Conservation (phyloP, 2,329 filamentous ascomycete species). For the Aspergillus ibericus region DNA sequence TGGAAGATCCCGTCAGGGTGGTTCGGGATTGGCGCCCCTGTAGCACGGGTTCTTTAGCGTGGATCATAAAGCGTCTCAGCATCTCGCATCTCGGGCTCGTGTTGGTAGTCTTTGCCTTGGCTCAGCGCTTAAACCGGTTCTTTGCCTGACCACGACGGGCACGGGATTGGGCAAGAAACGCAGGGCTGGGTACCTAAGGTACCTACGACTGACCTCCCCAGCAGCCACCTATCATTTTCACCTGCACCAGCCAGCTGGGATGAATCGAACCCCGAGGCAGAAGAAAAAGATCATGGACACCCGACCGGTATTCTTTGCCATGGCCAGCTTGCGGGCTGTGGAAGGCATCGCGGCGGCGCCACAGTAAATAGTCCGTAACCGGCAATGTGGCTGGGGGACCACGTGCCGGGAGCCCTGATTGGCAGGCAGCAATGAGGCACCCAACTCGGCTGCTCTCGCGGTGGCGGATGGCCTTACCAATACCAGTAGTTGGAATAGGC, state of each 20-base stretch:
- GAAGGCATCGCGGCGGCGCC: background rate
- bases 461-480: background rate
- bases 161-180: constrained; percentile 5
- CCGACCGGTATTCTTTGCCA: no score
- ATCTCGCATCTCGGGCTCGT: background rate
- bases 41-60: background rate
- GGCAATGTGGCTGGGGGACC: constrained; percentile 15
- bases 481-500: background rate
- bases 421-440: constrained; percentile 12
- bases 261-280: background rate
- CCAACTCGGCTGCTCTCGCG: background rate
- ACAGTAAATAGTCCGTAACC: background rate
- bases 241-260: background rate
- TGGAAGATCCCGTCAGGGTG: background rate
- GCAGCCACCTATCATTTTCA: background rate
- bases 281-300: no score
- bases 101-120: background rate
- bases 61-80: background rate
- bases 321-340: background rate
- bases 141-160: constrained; percentile 1
- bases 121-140: constrained; percentile 1
- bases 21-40: background rate
- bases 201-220: background rate
- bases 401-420: constrained; percentile 12
- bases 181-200: constrained; percentile 7